phyloP scores from a whole-genome alignment of 163 green algal genomes.

The Chlorella variabilis region DNA sequence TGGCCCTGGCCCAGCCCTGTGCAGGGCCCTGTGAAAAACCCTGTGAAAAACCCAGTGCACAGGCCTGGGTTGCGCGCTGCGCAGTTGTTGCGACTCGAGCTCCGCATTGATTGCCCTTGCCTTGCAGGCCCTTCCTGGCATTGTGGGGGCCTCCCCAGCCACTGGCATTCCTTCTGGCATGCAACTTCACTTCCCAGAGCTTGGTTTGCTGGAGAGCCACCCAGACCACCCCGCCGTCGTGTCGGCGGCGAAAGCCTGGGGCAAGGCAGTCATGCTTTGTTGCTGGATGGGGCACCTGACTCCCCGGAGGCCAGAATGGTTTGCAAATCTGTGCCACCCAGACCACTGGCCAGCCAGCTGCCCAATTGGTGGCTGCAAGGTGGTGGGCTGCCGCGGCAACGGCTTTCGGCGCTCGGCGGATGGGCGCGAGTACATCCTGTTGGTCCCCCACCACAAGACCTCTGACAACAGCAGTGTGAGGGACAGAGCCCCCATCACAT shows the following conservation, averaged over 20 bases:
- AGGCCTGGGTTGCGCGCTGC: no score
- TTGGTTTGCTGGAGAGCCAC: background rate
- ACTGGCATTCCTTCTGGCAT: background rate
- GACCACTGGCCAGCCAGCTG: background rate
- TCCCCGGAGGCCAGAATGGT: background rate
- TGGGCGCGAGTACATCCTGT: background rate
- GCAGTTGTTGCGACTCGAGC: background rate
- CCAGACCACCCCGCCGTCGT: background rate
- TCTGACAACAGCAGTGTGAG: constrained; percentile 1
- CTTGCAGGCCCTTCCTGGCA: background rate
- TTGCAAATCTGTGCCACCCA: background rate
- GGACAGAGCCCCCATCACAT: background rate
- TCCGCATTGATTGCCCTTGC: no score
- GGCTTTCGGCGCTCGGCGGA: background rate
- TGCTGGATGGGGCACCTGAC: constrained; percentile 2
- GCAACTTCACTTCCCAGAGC: background rate
- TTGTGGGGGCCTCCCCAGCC: background rate
- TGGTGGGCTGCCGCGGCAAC: background rate
- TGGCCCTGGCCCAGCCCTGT: no score
- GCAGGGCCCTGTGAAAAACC: no score
- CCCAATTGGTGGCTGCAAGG: background rate
- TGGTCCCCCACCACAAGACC: background rate
- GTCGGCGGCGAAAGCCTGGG: background rate
- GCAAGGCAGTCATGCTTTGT: background rate
- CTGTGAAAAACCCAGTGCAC: no score